Base-by-base conservation (phyloP, 2,329 filamentous ascomycete species). In the Apiospora kogelbergensis region DNA sequence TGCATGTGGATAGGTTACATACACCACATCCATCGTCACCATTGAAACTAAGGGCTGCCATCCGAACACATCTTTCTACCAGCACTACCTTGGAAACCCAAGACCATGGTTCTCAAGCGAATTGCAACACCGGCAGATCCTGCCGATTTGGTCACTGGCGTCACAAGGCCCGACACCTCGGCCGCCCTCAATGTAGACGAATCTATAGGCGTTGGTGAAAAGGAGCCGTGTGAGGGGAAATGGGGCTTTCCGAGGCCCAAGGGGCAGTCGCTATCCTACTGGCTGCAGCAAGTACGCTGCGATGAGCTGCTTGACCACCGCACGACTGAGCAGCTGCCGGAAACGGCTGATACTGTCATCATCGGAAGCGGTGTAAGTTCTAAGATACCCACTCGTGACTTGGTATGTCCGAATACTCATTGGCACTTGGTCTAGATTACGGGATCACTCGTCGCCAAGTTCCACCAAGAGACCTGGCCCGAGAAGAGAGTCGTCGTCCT, bases 401-500 rank as follows among this genome's bases (percentile, higher is more conserved):
- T 33, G 33, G 5, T 41, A 2, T 41, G 6, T 41, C 11, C 40
- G 33, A 11, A 41, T 41, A 13, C 40, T 41, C 15, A 20, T 44
- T 44, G 3, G 42, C 42, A 2, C 6, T 44, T 41, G 40, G 10
- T 11, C 60, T 60, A 70, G 71, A 70, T 71, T 5, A 71, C 69
- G 15, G 69, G 70, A 17, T 68, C 70, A 17, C 33, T 70, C 24
- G 69, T 71, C 4, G 70, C 70, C 11, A 70, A 67, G 26, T 63
- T 68, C 11, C 70, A 70, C 63, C 22, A 70, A 6, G 65, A 71
- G 26, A 70, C 42, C 6, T 70, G 70, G 69, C 70, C 70, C 2
- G 69, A 71, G 2, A 68, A 71, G 44, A 70, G 63, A 15, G 68
- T 71, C n/a, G 70, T 72, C 6, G 70, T 72, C 10, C 68, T 72